These are phyloP conservation scores for Aspergillus alliaceus DNA, from an alignment of 2,329 filamentous ascomycete species.

Conservation along the genomic window DNA sequence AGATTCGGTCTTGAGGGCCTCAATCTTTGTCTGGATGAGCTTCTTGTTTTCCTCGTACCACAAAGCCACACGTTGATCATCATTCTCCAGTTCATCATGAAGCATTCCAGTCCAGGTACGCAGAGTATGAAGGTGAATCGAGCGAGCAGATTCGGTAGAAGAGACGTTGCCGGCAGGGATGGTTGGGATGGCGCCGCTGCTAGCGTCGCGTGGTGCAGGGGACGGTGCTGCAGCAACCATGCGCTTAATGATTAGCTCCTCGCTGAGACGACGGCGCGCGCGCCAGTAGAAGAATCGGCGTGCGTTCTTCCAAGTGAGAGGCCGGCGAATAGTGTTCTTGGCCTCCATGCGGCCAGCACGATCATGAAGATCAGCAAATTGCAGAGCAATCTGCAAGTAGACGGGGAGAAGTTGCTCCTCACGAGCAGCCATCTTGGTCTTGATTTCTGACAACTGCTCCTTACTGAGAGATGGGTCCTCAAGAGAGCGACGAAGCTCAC, in stretches of 20 bases:
- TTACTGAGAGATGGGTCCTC: slow-evolving; percentile 65
- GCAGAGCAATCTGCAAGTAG: slow-evolving; percentile 91
- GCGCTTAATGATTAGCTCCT: slow-evolving; percentile 94
- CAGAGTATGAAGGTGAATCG: slow-evolving; percentile 70
- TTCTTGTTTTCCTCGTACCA: slow-evolving; percentile 98
- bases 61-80: slow-evolving; percentile 79
- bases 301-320: slow-evolving; percentile 82
- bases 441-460: slow-evolving; percentile 76
- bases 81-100: slow-evolving; percentile 67
- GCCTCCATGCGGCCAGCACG: slow-evolving; percentile 97
- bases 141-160: slow-evolving; percentile 54
- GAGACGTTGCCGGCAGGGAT: slow-evolving; percentile 28
- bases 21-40: slow-evolving; percentile 77
- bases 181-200: slow-evolving; percentile 44
- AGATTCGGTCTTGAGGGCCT: slow-evolving; percentile 75
- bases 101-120: slow-evolving; percentile 77
- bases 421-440: slow-evolving; percentile 77
- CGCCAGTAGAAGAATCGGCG: slow-evolving; percentile 99
- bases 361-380: slow-evolving; percentile 97
- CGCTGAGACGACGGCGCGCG: slow-evolving; percentile 90
- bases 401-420: slow-evolving; percentile 89
- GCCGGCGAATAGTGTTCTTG: slow-evolving; percentile 86
- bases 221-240: slow-evolving; percentile 57
- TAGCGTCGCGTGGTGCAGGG: slow-evolving; percentile 33
- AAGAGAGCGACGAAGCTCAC: slow-evolving; percentile 76